These are phyloP conservation scores for Mortierella sp. DNA, from an alignment of 371 early-diverging fungal genomes.

Conservation along the genomic window DNA sequence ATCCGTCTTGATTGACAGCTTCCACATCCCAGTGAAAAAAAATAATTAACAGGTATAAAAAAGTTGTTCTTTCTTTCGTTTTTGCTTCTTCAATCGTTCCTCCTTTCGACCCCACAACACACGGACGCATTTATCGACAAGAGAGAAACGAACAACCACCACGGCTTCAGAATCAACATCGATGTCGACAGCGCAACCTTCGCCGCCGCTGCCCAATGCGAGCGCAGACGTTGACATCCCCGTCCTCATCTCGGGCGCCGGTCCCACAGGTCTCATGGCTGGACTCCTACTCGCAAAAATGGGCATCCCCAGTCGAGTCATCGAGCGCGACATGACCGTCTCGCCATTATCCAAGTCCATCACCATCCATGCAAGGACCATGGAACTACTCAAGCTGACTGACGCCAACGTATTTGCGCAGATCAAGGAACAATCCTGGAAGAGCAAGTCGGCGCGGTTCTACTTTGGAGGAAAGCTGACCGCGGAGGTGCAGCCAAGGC, in stretches of 20 bases:
- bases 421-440: constrained; percentile 9
- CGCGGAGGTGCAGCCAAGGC: not conserved
- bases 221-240: constrained; percentile 5
- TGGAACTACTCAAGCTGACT: constrained; percentile 33
- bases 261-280: constrained; percentile 42
- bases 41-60: too few relatives aligned
- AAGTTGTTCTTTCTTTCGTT: too few relatives aligned
- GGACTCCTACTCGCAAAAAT: constrained; percentile 36
- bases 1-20: too few relatives aligned
- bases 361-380: constrained; percentile 32
- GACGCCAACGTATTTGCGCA: not conserved
- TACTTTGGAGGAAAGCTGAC: constrained; percentile 11
- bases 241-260: constrained; percentile 50
- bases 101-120: too few relatives aligned
- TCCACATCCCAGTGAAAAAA: too few relatives aligned
- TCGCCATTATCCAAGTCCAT: constrained; percentile 31
- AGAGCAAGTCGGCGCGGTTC: constrained; percentile 1
- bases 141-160: not conserved
- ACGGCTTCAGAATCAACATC: not conserved
- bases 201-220: not conserved
- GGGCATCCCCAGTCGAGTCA: constrained; percentile 29
- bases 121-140: too few relatives aligned
- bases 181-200: not conserved
- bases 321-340: constrained; percentile 25
- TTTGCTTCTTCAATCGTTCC: too few relatives aligned